Evolutionary conservation across 208 protist genomes (phyloP).

Genomic region (Crithidia sp.): DNA sequence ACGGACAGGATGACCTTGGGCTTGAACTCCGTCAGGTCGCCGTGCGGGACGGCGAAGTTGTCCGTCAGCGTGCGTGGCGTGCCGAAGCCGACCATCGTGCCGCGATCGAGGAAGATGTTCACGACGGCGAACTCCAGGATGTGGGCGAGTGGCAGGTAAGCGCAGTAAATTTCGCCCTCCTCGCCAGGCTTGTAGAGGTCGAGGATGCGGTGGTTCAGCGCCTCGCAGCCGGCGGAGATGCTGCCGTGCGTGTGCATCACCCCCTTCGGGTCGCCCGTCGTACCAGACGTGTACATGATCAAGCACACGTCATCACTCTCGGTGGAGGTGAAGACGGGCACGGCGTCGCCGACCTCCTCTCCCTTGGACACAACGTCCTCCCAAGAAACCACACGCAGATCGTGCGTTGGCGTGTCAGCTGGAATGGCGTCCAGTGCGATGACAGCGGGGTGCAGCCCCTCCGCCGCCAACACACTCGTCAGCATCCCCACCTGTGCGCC

Average conservation of each 20-base stretch:
- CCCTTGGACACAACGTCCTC: constrained; percentile 53
- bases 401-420: constrained; percentile 20
- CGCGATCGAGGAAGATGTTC: constrained; percentile 71
- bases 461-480: constrained; percentile 45
- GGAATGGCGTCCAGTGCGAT: constrained; percentile 62
- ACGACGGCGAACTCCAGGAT: constrained; percentile 91
- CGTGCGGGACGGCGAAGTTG: constrained; percentile 68
- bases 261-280: constrained; percentile 91
- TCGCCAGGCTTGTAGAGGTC: constrained; percentile 9
- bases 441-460: constrained; percentile 32
- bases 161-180: constrained; percentile 67
- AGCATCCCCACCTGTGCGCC: constrained; percentile 47
- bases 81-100: constrained; percentile 71
- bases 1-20: constrained; percentile 74
- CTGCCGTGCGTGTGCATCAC: constrained; percentile 86
- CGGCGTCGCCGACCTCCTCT: constrained; percentile 14
- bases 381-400: constrained; percentile 47
- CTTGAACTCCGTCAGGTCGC: constrained; percentile 71
- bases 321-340: constrained; percentile 71
- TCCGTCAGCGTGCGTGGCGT: constrained; percentile 77
- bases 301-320: constrained; percentile 23
- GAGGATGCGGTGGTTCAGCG: constrained; percentile 43
- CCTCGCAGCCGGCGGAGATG: constrained; percentile 47
- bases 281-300: constrained; percentile 91
- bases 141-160: constrained; percentile 94